Evolutionary conservation across 2,329 filamentous ascomycete species (phyloP).

Genomic region (Sclerotinia spermophila): DNA sequence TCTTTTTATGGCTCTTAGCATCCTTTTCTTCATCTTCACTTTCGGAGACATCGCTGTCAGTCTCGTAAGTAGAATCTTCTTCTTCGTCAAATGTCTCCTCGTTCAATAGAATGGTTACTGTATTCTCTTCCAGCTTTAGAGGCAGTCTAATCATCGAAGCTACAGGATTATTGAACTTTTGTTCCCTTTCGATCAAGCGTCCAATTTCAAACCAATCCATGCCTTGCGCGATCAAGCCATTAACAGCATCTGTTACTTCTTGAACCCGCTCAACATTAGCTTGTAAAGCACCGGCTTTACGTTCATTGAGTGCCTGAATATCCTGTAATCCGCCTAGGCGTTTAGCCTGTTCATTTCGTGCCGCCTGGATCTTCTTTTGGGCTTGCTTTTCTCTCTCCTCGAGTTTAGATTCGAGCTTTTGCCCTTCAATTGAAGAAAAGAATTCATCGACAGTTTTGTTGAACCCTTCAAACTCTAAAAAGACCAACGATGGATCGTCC

Average conservation of each 20-base stretch:
- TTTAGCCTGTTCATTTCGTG: constrained; percentile 76
- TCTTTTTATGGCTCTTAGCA: constrained; percentile 32
- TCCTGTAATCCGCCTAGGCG: constrained; percentile 80
- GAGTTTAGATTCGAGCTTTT: constrained; percentile 80
- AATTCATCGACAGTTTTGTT: constrained; percentile 95
- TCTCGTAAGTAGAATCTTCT: constrained; percentile 54
- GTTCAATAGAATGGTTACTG: constrained; percentile 72
- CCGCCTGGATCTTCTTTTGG: constrained; percentile 80
- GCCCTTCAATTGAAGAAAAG: constrained; percentile 93
- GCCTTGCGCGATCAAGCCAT: constrained; percentile 83
- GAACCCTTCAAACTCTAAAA: constrained; percentile 78
- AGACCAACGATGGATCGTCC: constrained; percentile 58
- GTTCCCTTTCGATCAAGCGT: constrained; percentile 82
- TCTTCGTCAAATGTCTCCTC: constrained; percentile 58
- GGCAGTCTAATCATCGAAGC: constrained; percentile 84
- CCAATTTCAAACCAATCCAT: constrained; percentile 98
- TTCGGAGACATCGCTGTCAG: constrained; percentile 61
- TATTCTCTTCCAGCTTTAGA: constrained; percentile 85
- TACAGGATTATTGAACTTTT: constrained; percentile 75
- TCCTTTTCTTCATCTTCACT: constrained; percentile 49
- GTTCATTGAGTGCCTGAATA: constrained; percentile 75
- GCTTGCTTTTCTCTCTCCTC: constrained; percentile 79
- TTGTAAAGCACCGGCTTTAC: constrained; percentile 86
- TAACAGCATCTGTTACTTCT: constrained; percentile 89
- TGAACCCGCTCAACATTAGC: constrained; percentile 88